Base-by-base conservation (phyloP, 2,329 filamentous ascomycete species). In the Capronia epimyces region DNA sequence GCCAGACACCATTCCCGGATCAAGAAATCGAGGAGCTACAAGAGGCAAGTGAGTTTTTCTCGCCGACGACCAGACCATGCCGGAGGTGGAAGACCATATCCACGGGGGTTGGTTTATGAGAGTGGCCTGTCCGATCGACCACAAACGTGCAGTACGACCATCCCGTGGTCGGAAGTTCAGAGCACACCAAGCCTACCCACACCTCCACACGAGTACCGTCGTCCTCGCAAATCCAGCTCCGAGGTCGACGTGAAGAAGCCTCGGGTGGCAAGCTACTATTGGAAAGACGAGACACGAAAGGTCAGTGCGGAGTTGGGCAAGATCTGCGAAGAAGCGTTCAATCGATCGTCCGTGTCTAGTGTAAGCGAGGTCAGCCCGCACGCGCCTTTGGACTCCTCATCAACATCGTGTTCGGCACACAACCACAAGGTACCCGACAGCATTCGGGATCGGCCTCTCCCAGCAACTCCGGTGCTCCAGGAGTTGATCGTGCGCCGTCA, bases 301-400 rank as follows among this genome's bases (percentile, higher is more conserved):
- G 85, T 94, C 50, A 95, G 89, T 60, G 81, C 80, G 61, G 89
- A 89, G 62, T 83, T 96, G 55, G 88, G 89, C 43, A 88, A 89
- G 67, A 87, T 93, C 52, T 94, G 90, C 63, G 90, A 97, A 63
- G 87, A 93, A 63, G 90, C 90, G 1, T 96, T 97, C 72, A 90
- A 88, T 64, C 82, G 85, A 60, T 77, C 72, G 48, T 84, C 76
- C 0, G 67, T 77, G 18, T 74, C 73, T 39, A 77, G 78, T 1
- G 53, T 37, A 13, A 80, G 74, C 44, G 67, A 64, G 21, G 50
- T 43, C 25, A 61, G 51, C 48, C 61, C 51, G 32, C 37, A 69
- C 21, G 70, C 70, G 2, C 76, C 74, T 1, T 68, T 70, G 15
- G 63, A 65, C 3, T 80, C 79, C 2, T 78, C 79, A 22, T 73